phyloP scores from a whole-genome alignment of 805 yeast species.

The Ogataea neopini region DNA sequence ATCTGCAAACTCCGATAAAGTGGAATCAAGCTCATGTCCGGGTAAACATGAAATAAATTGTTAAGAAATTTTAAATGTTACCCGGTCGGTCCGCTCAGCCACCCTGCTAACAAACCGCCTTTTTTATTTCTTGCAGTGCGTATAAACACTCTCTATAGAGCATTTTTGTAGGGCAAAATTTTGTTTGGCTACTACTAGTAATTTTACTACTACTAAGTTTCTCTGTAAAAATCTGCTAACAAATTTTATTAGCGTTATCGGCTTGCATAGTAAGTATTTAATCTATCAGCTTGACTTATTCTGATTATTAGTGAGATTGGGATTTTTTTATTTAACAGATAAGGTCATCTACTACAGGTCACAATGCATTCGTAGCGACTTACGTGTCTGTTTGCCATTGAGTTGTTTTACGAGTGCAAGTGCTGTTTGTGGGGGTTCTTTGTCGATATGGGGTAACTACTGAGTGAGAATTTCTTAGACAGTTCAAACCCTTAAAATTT shows the following conservation, averaged over 20 bases:
- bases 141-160: slow-evolving; percentile 11
- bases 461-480: not conserved
- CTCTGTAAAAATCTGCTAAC: slow-evolving; percentile 10
- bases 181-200: slow-evolving; percentile 5
- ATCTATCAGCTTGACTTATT: not conserved
- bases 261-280: slow-evolving; percentile 14
- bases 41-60: not conserved
- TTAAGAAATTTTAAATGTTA: slow-evolving; percentile 1
- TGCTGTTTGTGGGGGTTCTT: not conserved
- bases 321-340: slow-evolving; percentile 2
- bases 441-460: not conserved
- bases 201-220: slow-evolving; percentile 10
- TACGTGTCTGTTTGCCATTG: slow-evolving; percentile 4
- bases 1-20: not conserved
- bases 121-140: slow-evolving; percentile 8
- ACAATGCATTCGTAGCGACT: not conserved
- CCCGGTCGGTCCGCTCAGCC: slow-evolving; percentile 13
- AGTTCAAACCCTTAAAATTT: not conserved
- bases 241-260: slow-evolving; percentile 13
- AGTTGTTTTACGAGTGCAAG: not conserved
- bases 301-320: slow-evolving; percentile 2
- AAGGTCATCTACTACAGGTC: not conserved
- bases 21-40: not conserved
- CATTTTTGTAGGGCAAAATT: slow-evolving; percentile 14
- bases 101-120: slow-evolving; percentile 9